Percentiles rank a stretch among this genome's conserved stretches.
These are phyloP conservation scores for Boletus sp. DNA, from an alignment of 768 basidiomycete genomes.

Conservation along the genomic window DNA sequence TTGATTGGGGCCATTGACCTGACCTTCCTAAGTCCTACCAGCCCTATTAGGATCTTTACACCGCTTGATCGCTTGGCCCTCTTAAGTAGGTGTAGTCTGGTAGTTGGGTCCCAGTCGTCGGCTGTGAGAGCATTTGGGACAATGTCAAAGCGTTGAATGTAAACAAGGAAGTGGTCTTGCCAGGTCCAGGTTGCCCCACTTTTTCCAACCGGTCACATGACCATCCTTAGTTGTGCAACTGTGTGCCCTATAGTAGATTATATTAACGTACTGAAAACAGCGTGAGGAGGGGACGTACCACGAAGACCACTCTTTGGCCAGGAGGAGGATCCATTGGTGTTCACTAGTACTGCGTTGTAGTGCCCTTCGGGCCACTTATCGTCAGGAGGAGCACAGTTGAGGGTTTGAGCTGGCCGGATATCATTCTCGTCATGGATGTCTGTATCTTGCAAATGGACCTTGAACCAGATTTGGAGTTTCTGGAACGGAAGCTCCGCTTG, in stretches of 20 bases:
- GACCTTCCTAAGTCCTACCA: too few species aligned
- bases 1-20: too few species aligned
- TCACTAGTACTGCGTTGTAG: constrained; percentile 22
- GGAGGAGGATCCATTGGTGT: constrained; percentile 12
- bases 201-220: not conserved
- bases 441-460: constrained; percentile 23
- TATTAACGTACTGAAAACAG: too few species aligned
- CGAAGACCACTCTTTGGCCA: constrained; percentile 18
- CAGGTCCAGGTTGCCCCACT: too few species aligned
- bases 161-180: not conserved
- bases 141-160: not conserved
- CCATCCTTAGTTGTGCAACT: not conserved
- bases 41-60: too few species aligned
- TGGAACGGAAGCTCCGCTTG: constrained; percentile 22
- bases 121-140: not conserved
- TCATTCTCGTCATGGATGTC: constrained; percentile 12
- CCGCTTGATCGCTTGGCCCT: not conserved
- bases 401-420: constrained; percentile 1
- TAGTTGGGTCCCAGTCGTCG: too few species aligned
- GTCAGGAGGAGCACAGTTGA: constrained; percentile 21
- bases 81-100: not conserved
- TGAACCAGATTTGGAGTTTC: constrained; percentile 31
- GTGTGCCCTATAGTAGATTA: not conserved
- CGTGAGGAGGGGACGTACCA: constrained; percentile 2
- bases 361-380: constrained; percentile 18